Base-by-base conservation (phyloP, 305 asterid species). In the Plantago rigida region DNA sequence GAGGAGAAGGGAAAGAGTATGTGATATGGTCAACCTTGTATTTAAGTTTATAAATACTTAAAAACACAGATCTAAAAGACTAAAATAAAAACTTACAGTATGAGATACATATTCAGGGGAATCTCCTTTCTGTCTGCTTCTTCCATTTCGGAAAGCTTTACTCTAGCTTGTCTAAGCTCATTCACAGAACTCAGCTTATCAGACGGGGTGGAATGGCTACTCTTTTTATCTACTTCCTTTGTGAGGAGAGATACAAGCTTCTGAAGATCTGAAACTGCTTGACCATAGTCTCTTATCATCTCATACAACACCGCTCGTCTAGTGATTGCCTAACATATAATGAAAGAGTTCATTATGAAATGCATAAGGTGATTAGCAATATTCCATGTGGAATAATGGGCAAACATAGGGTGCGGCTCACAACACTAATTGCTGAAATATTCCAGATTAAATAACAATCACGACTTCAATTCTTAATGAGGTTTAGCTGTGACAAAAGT, bases 261-360 rank as follows among this genome's bases (percentile, higher is more conserved):
- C 73, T 77, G 84, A 71, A 89, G 84, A 85, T 93, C 99, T 36
- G 72, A 53, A 74, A 78, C 85, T 62, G 99, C 95, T 76, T 82
- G 95, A 67, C 82, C 87, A 66, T 84, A 84, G 74, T 93, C 97
- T 76, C 99, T 83, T 75, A 93, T 93, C 94, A 80, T 82, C 81
- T 93, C 97, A 58, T 78, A 84, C 47, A 85, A 67, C 34, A 75
- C 53, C 54, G 99, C 96, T 64, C 99, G 84, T 74, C 99, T 82
- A 63, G 97, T 84, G 65, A 89, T 78, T 60, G 99, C 96, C 97
- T 92, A 78, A 74, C 71, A 58, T 34, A 52, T 51, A 63, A 58
- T 13, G 42, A 36, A 19, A 22, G 8, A 51, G 60, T 19, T 42
- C 36, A 51, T 42, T 52, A 17, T 36, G 44, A 36, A 6, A 36